phyloP scores from a whole-genome alignment of 371 early-diverging fungal species.

The Rhizomucor pusillus region DNA sequence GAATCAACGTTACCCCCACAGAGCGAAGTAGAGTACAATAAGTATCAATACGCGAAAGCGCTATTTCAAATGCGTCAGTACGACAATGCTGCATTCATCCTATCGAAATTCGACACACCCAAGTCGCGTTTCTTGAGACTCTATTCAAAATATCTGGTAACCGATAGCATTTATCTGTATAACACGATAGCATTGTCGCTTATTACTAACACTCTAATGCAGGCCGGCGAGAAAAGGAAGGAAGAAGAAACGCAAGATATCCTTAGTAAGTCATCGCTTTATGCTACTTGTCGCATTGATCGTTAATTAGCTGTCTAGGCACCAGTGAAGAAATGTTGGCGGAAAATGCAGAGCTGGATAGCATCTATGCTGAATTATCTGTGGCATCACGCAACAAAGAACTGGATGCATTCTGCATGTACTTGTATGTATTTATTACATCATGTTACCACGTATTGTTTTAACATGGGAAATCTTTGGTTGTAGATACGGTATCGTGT shows the following conservation, averaged over 20 bases:
- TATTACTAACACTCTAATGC: too few relatives aligned
- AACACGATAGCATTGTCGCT: too few relatives aligned
- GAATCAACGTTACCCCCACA: slow-evolving; percentile 19
- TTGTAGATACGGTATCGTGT: slow-evolving; percentile 53
- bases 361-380: slow-evolving; percentile 48
- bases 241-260: slow-evolving; percentile 60
- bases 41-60: slow-evolving; percentile 65
- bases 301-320: too few relatives aligned
- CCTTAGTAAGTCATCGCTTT: slow-evolving; percentile 38
- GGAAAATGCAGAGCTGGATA: slow-evolving; percentile 49
- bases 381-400: slow-evolving; percentile 34
- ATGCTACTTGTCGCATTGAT: too few relatives aligned
- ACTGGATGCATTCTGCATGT: slow-evolving; percentile 67
- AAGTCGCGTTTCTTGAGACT: slow-evolving; percentile 64
- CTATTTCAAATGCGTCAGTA: slow-evolving; percentile 74
- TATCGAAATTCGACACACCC: slow-evolving; percentile 46
- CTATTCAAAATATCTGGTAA: slow-evolving; percentile 67
- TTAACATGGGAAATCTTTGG: not conserved
- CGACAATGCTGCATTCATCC: slow-evolving; percentile 53
- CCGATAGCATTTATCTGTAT: not conserved
- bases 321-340: slow-evolving; percentile 40
- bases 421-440: slow-evolving; percentile 46
- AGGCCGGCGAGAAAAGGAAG: slow-evolving; percentile 63
- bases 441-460: too few relatives aligned
- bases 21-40: slow-evolving; percentile 44